Percentiles rank a stretch among this genome's conserved stretches.
These are phyloP conservation scores for Dittrichia graveolens DNA, from an alignment of 129 eudicot genomes.

Conservation along the genomic window DNA sequence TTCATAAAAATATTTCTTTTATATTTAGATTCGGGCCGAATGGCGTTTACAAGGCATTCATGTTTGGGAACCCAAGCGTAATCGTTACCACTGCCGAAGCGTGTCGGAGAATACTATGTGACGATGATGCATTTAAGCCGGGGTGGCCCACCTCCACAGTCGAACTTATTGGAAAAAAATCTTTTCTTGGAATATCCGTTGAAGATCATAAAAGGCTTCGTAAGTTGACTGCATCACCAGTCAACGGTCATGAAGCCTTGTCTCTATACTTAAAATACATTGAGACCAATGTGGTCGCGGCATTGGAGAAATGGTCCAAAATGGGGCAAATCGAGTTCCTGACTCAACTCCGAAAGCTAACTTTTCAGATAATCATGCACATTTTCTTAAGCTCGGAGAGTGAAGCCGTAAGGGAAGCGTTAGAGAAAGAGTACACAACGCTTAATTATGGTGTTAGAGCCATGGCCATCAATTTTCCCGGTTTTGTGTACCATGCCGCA, in stretches of 20 bases:
- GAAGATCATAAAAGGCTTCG: constrained; percentile 89
- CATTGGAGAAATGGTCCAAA: constrained; percentile 71
- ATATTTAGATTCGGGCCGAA: constrained; percentile 55
- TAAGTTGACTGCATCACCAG: constrained; percentile 75
- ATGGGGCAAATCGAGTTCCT: constrained; percentile 78
- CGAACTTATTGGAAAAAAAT: constrained; percentile 75
- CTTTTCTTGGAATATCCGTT: constrained; percentile 59
- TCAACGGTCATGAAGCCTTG: constrained; percentile 84
- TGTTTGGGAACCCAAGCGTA: constrained; percentile 83
- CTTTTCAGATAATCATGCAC: constrained; percentile 74
- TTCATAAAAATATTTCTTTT: neutral
- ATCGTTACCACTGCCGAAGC: constrained; percentile 71
- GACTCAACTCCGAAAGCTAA: constrained; percentile 64
- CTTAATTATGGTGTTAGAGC: constrained; percentile 86
- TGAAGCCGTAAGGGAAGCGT: constrained; percentile 54
- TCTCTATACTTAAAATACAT: constrained; percentile 58
- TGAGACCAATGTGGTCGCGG: constrained; percentile 46
- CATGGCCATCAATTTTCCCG: constrained; percentile 81
- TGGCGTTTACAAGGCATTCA: constrained; percentile 70
- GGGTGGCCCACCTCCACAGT: constrained; percentile 84
- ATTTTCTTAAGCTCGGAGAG: constrained; percentile 76
- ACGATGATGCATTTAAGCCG: constrained; percentile 85
- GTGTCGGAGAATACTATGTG: constrained; percentile 60
- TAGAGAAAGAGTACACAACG: constrained; percentile 70
- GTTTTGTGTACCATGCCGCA: constrained; percentile 76